Evolutionary conservation across 768 basidiomycete species (phyloP), one percentile per base, ranked within the genome.

Genomic region (Cyclocybe aegerita): DNA sequence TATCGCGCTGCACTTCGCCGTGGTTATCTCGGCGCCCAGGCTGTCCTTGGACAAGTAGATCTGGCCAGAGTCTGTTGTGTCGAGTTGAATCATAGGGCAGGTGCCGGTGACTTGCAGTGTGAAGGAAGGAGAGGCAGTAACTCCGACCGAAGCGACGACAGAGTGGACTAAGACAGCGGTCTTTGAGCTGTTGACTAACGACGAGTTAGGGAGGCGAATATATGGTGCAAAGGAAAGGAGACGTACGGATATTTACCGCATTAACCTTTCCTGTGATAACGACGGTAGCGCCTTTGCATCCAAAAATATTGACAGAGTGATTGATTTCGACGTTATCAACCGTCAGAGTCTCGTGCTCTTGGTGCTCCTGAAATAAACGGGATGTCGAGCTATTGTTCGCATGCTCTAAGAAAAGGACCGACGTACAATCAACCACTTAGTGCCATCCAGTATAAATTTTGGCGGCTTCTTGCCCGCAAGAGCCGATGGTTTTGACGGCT

Each of bases 91-190:
- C 57, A 93, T 98, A 1, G 97, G 96, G 31, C 89, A 90, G 1
- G 77, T 72, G 23, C 96, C 96, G 2, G 87, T 90, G 58, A 99
- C 85, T 69, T 99, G 96, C 37, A 98, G 71, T 11, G 85, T 81
- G 73, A 99, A 98, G 1, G 93, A 97, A 1, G 94, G 93, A 0
- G 93, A 97, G 56, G 83, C 86, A 37, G 94, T 98, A 35, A 98
- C 75, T 1, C 88, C 86, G 46, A 99, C 78, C 0, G 87, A 83
- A 11, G 97, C 91, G n/a, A 99, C 91, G 39, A 94, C 91, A 1
- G 90, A 93, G 34, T 96, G 90, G 16, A 98, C 81, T 31, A 98
- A 81, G 33, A 98, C 75, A 4, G 91, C 85, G 0, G 88, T 93
- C 66, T 93, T 94, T 35, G 77, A 79, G 70, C 93, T 95, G 65